Percentiles rank a stretch among this genome's conserved stretches.
Conservation (phyloP, 2,329 filamentous ascomycete genomes). For the Parastagonospora avenae region DNA sequence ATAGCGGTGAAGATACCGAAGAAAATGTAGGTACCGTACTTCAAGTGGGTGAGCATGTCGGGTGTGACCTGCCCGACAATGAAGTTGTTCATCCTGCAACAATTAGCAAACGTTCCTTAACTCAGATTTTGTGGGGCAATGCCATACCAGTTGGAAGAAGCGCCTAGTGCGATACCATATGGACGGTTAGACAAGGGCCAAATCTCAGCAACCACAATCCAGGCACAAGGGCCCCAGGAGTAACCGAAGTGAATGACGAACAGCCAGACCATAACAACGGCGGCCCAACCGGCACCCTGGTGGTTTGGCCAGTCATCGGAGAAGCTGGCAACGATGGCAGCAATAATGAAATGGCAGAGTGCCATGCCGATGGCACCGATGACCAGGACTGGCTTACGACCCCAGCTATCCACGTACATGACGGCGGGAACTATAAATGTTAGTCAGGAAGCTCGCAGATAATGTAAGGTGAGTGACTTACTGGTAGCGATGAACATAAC, state of each 20-base stretch:
- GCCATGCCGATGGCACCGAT: slow-evolving; percentile 73
- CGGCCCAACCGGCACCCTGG: slow-evolving; percentile 53
- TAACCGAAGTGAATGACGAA: slow-evolving; percentile 37
- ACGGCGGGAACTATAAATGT: slow-evolving; percentile 61
- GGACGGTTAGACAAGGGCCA: slow-evolving; percentile 46
- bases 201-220: slow-evolving; percentile 40
- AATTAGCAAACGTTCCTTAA: background rate
- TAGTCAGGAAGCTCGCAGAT: background rate
- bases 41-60: slow-evolving; percentile 40
- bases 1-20: slow-evolving; percentile 37
- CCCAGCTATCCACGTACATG: slow-evolving; percentile 67
- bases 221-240: slow-evolving; percentile 37
- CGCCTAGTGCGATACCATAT: slow-evolving; percentile 44
- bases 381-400: slow-evolving; percentile 66
- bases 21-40: slow-evolving; percentile 48
- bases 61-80: slow-evolving; percentile 44
- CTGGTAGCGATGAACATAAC: slow-evolving; percentile 68
- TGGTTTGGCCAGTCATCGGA: slow-evolving; percentile 64
- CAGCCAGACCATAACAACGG: slow-evolving; percentile 38
- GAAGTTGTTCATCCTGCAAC: slow-evolving; percentile 42
- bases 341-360: slow-evolving; percentile 72
- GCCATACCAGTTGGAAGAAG: slow-evolving; percentile 45
- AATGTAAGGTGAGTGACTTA: background rate
- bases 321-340: slow-evolving; percentile 69
- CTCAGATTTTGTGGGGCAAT: background rate